Percentiles rank a stretch among this genome's conserved stretches.
phyloP scores from a whole-genome alignment of 768 basidiomycete genomes.

The Pulveroboletus ravenelii region DNA sequence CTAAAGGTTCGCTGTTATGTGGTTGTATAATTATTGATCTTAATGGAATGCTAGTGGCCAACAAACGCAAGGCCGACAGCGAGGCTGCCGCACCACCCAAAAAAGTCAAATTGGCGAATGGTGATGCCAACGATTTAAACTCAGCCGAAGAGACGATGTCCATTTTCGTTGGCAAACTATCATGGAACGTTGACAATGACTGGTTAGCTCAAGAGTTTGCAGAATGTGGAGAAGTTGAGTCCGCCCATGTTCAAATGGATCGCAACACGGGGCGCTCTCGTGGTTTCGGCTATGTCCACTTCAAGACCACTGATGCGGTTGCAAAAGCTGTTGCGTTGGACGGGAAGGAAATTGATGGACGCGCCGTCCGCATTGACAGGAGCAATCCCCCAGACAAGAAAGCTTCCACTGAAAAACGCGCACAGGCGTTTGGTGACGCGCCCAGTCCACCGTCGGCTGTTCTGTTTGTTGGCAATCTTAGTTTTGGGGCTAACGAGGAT shows the following conservation, averaged over 20 bases:
- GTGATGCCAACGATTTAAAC: slow-evolving; percentile 33
- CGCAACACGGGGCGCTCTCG: slow-evolving; percentile 78
- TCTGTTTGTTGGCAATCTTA: slow-evolving; percentile 89
- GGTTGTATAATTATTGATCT: neutral
- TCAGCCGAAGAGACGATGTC: slow-evolving; percentile 51
- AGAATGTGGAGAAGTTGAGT: slow-evolving; percentile 80
- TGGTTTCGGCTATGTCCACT: slow-evolving; percentile 82
- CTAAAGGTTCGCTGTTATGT: slow-evolving; percentile 33
- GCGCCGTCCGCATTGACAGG: slow-evolving; percentile 81
- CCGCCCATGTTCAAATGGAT: slow-evolving; percentile 85
- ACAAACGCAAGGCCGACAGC: slow-evolving; percentile 80
- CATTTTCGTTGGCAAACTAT: slow-evolving; percentile 88
- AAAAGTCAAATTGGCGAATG: slow-evolving; percentile 75
- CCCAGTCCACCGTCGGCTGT: slow-evolving; percentile 63
- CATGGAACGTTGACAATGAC: slow-evolving; percentile 97
- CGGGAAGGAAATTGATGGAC: slow-evolving; percentile 90
- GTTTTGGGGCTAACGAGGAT: slow-evolving; percentile 78
- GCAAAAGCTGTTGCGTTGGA: slow-evolving; percentile 76
- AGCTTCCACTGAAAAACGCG: slow-evolving; percentile 60
- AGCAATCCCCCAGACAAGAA: slow-evolving; percentile 58
- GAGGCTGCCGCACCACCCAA: slow-evolving; percentile 59
- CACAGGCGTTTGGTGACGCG: slow-evolving; percentile 71
- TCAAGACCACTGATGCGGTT: slow-evolving; percentile 63
- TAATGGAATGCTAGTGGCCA: slow-evolving; percentile 20
- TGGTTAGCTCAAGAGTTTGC: slow-evolving; percentile 90